Percentiles rank a stretch among this genome's conserved stretches.
Conservation (phyloP, 192 early-diverging fungal species). For the Phycomyces nitens region DNA sequence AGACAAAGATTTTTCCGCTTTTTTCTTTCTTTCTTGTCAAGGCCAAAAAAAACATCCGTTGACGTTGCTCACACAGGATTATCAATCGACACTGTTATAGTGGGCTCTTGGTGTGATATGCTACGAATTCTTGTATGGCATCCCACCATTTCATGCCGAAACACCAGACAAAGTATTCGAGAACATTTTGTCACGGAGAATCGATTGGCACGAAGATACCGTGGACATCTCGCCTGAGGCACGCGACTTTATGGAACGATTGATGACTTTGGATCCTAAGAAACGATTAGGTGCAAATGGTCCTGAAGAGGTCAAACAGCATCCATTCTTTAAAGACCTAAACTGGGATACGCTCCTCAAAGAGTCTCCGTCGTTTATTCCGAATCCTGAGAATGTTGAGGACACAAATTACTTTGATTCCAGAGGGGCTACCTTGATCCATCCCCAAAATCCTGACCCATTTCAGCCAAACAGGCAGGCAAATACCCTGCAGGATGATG, state of each 20-base stretch:
- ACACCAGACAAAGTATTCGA: conserved; percentile 80
- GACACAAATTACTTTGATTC: conserved; percentile 95
- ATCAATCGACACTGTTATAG: conserved; percentile 2
- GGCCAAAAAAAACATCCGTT: background rate
- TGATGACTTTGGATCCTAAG: conserved; percentile 64
- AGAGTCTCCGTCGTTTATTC: conserved; percentile 76
- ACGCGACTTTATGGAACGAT: conserved; percentile 71
- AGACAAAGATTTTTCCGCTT: conserved; percentile 5
- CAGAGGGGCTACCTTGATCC: conserved; percentile 68
- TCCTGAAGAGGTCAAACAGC: conserved; percentile 72
- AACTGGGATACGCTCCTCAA: conserved; percentile 66
- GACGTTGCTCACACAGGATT: background rate
- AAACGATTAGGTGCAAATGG: conserved; percentile 65
- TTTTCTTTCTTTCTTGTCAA: conserved; percentile 18
- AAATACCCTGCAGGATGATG: background rate
- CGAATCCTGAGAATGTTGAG: conserved; percentile 66
- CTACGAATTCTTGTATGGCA: conserved; percentile 81
- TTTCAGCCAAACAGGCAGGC: background rate
- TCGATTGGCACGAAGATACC: conserved; percentile 74
- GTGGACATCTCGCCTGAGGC: conserved; percentile 70
- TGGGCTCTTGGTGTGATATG: conserved; percentile 89
- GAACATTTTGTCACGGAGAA: conserved; percentile 70
- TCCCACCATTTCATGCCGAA: conserved; percentile 79
- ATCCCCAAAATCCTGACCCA: conserved; percentile 38
- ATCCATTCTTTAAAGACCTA: conserved; percentile 71